Evolutionary conservation across 2,329 filamentous ascomycete species (phyloP), one percentile per base, ranked within the genome.

Genomic region (Ceratocystis ficicola): DNA sequence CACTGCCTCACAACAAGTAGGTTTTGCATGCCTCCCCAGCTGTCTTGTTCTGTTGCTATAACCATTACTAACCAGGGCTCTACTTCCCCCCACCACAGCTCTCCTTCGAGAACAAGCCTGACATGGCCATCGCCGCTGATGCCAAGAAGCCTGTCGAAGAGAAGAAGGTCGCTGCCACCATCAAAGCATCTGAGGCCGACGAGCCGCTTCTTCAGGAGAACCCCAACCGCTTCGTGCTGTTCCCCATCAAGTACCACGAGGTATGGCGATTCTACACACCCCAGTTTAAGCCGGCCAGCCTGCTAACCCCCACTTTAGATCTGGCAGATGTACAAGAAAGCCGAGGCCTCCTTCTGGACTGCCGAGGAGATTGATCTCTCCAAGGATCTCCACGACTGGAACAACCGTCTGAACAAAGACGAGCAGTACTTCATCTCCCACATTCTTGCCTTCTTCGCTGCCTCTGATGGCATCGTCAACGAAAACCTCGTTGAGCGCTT

Each of bases 251-350:
- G 83, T 96, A 97, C 79, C 92, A 97, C 74, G 93, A 97, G 87
- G 93, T 96, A 79, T 78, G 90, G 83, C 52, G 12, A 63, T 28
- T 15, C 3, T 22, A 28, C 30, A 32, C 30, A 0, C 65, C 36
- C 28, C 32, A 3, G 6, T 3, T 2, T 32, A 52, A 6, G 36
- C 41, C 44, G 15, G 1, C 17, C 20, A 17, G 36, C 61, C 2
- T 8, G 25, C 20, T 30, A 52, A 22, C 41, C 4, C 60, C 17
- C 5, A 15, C 72, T 12, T 0, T 12, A 96, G 92, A 95, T 96
- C 77, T 99, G 94, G 94, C 93, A 97, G 78, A 97, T 97, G 93
- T 99, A 99, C 86, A 99, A 99, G 86, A 97, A 97, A 81, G 92
- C 92, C 71, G 93, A 99, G 78, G 94, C 94, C 64, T 97, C 94